Percentiles rank a stretch among this genome's conserved stretches.
These are phyloP conservation scores for Avicennia marina DNA, from an alignment of 257 asterid genomes.

Conservation along the genomic window DNA sequence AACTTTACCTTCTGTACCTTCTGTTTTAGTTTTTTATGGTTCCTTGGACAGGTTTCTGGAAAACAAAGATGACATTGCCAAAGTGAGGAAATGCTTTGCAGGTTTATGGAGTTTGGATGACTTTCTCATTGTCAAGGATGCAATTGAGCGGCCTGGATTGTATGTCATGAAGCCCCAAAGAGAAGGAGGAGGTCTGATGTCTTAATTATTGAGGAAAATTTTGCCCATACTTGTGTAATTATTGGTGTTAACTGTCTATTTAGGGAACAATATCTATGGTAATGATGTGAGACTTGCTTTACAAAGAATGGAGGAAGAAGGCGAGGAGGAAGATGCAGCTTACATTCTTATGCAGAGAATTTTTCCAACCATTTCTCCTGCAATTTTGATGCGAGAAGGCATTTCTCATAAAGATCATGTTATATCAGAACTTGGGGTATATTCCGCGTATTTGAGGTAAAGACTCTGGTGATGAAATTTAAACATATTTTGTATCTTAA, in stretches of 20 bases:
- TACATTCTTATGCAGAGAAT: conserved; percentile 97
- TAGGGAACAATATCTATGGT: conserved; percentile 91
- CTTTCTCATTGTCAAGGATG: conserved; percentile 53
- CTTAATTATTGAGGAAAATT: neutral
- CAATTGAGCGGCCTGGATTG: conserved; percentile 67
- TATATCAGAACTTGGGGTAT: conserved; percentile 88
- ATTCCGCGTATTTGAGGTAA: conserved; percentile 79
- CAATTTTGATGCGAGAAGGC: conserved; percentile 78
- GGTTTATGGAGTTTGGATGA: conserved; percentile 95
- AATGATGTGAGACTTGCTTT: conserved; percentile 63
- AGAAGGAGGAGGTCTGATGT: conserved; percentile 93
- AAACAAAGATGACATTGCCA: conserved; percentile 75
- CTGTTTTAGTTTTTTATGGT: conserved; percentile 8
- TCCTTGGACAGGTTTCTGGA: conserved; percentile 67
- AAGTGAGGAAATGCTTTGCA: conserved; percentile 87
- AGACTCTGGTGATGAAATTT: neutral
- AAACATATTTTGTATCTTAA: too few relatives aligned
- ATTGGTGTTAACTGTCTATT: conserved; percentile 4
- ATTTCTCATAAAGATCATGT: conserved; percentile 57
- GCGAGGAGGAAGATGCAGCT: conserved; percentile 74
- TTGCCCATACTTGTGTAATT: neutral
- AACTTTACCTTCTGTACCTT: neutral
- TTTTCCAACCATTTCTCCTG: conserved; percentile 67
- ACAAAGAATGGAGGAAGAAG: conserved; percentile 60
- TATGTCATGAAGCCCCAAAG: conserved; percentile 98